Base-by-base conservation (phyloP, 2,329 filamentous ascomycete genomes). In the Calonectria crousiana region DNA sequence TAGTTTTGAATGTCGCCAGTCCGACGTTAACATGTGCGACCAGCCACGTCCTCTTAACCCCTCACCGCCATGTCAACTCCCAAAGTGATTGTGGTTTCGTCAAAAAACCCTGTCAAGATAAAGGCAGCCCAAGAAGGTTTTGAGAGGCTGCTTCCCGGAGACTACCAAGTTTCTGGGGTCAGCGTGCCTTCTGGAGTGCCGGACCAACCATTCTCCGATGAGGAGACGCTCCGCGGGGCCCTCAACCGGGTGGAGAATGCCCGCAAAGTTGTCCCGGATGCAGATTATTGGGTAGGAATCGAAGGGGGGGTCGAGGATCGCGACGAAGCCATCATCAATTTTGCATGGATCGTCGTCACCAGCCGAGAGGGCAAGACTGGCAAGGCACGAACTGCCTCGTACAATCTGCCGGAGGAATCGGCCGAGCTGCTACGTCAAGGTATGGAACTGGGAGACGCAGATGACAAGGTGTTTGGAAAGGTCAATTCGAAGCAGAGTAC, bases 221-320 rank as follows among this genome's bases (percentile, higher is more conserved):
- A 79, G 0, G 82, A 85, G 71, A 87, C 86, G 8, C 80, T 87
- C 2, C 81, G 77, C 0, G 85, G 86, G 16, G 85, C 86, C 1
- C 72, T 80, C 41, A 87, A 86, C 75, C 79, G 85, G 14, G 84
- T 83, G 4, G 75, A 74, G 13, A 83, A 83, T 67, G 84, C 84
- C 8, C 81, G 77, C n/a, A 66, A 74, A 10, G 68, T 74, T 51
- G 76, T 80, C 26, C 82, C 83, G 2, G 75, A 82, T 28, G 85
- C 83, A 1, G 82, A 86, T 56, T 87, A 81, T 75, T 87, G 84
- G 83, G 77, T 87, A 41, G 86, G 86, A 6, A 81, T 87, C 23
- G 86, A 87, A 75, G 86, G 86, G 26, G 86, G 86, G 3, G 81
- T 87, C 5, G 83, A 85, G 44, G 76, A 78, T 13, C 74, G 76